These are phyloP conservation scores for Phytomonas francai DNA, from an alignment of 208 protist species.

Conservation along the genomic window DNA sequence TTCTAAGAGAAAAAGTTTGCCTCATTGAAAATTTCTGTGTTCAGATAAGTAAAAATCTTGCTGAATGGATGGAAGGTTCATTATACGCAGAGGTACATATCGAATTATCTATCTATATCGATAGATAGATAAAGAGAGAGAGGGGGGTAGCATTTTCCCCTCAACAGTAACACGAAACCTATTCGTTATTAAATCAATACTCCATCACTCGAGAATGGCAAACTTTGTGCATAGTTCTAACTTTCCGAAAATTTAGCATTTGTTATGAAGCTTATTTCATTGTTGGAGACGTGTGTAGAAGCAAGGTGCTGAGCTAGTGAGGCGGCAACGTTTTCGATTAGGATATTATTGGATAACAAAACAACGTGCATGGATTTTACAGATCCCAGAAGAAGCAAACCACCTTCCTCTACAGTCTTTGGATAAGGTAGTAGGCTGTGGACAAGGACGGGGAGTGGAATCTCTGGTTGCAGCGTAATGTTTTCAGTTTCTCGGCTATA, in stretches of 20 bases:
- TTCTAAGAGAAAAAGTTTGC: slow-evolving; percentile 16
- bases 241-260: slow-evolving; percentile 11
- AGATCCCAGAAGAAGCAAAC: not conserved
- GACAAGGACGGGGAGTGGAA: slow-evolving; percentile 24
- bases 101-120: not conserved
- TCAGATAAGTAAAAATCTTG: not conserved
- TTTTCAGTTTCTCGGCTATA: slow-evolving; percentile 62
- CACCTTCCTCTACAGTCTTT: not conserved
- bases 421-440: slow-evolving; percentile 12
- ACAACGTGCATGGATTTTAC: not conserved
- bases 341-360: not conserved
- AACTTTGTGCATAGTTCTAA: not conserved
- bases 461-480: slow-evolving; percentile 50
- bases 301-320: slow-evolving; percentile 12
- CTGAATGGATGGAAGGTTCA: too few species aligned
- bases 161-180: not conserved
- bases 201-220: not conserved
- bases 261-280: not conserved
- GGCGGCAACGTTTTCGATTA: slow-evolving; percentile 10
- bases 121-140: slow-evolving; percentile 5
- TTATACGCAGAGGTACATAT: not conserved
- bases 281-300: not conserved
- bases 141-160: not conserved
- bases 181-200: slow-evolving; percentile 1
- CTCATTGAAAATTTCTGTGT: slow-evolving; percentile 31